Evolutionary conservation across 306 rosid genomes (phyloP).

Genomic region (Citrullus amarus): DNA sequence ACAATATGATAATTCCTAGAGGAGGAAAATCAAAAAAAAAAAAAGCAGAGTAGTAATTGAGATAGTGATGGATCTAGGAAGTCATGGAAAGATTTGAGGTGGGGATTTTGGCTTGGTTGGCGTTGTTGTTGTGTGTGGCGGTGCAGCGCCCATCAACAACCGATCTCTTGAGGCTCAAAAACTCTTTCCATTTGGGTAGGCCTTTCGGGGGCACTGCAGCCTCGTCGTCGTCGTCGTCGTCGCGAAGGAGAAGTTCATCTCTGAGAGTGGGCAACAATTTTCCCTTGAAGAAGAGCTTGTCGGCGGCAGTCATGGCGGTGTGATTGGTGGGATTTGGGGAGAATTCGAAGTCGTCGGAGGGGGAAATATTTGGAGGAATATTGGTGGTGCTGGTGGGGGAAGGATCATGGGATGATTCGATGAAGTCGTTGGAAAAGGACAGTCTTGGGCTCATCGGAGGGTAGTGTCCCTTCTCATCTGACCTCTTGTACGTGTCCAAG

Average conservation of each 20-base stretch:
- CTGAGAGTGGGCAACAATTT: conserved; percentile 76
- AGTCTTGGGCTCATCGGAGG: conserved; percentile 86
- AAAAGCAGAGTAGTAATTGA: background rate
- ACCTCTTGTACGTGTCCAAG: conserved; percentile 70
- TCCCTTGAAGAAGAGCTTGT: conserved; percentile 81
- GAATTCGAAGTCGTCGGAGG: conserved; percentile 83
- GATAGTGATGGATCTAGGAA: background rate
- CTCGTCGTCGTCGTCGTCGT: conserved; percentile 6
- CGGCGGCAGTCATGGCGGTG: conserved; percentile 85
- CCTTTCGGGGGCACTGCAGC: conserved; percentile 49
- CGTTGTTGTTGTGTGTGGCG: background rate
- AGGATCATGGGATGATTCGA: conserved; percentile 20
- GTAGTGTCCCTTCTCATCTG: conserved; percentile 36
- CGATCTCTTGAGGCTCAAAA: conserved; percentile 59
- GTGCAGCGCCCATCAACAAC: conserved; percentile 16
- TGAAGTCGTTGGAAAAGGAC: conserved; percentile 87
- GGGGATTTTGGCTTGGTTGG: background rate
- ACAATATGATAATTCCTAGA: no score
- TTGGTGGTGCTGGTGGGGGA: conserved; percentile 22
- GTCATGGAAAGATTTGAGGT: background rate
- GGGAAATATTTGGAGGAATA: conserved; percentile 18
- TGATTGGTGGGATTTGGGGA: conserved; percentile 33
- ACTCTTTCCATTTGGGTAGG: conserved; percentile 60
- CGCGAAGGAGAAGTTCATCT: conserved; percentile 54
- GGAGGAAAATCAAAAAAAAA: no score